Evolutionary conservation across 2,329 filamentous ascomycete genomes (phyloP).

Genomic region (Harringtonia lauricola): DNA sequence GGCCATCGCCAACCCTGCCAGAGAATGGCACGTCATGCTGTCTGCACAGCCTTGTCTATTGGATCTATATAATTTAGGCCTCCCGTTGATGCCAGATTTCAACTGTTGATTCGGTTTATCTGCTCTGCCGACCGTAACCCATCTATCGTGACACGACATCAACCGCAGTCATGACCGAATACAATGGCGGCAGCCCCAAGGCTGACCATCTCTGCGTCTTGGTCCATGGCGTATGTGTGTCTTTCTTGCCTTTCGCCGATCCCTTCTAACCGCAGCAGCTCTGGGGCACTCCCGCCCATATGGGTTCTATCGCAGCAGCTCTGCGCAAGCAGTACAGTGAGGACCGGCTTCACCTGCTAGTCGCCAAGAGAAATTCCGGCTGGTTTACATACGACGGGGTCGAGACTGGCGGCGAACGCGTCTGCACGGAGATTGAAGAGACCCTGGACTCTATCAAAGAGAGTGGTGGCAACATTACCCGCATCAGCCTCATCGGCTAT

Average conservation of each 20-base stretch:
- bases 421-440: slow-evolving; percentile 57
- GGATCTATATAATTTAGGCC: too few relatives aligned
- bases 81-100: too few relatives aligned
- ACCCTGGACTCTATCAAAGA: slow-evolving; percentile 44
- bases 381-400: slow-evolving; percentile 63
- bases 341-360: slow-evolving; percentile 57
- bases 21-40: too few relatives aligned
- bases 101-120: too few relatives aligned
- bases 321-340: slow-evolving; percentile 49
- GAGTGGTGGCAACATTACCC: slow-evolving; percentile 61
- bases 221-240: slow-evolving; percentile 56
- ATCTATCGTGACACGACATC: too few relatives aligned
- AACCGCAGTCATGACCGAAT: slow-evolving; percentile 36
- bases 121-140: too few relatives aligned
- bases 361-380: slow-evolving; percentile 62
- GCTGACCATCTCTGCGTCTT: slow-evolving; percentile 67
- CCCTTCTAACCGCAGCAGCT: slow-evolving; percentile 32
- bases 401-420: slow-evolving; percentile 55
- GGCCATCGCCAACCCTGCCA: too few relatives aligned
- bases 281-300: slow-evolving; percentile 70
- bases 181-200: slow-evolving; percentile 37
- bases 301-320: slow-evolving; percentile 54
- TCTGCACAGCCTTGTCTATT: too few relatives aligned
- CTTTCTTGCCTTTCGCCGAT: background rate
- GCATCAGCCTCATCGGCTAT: slow-evolving; percentile 81